Base-by-base conservation (phyloP, 1,284 basidiomycete genomes). In the Dichomitus squalens region DNA sequence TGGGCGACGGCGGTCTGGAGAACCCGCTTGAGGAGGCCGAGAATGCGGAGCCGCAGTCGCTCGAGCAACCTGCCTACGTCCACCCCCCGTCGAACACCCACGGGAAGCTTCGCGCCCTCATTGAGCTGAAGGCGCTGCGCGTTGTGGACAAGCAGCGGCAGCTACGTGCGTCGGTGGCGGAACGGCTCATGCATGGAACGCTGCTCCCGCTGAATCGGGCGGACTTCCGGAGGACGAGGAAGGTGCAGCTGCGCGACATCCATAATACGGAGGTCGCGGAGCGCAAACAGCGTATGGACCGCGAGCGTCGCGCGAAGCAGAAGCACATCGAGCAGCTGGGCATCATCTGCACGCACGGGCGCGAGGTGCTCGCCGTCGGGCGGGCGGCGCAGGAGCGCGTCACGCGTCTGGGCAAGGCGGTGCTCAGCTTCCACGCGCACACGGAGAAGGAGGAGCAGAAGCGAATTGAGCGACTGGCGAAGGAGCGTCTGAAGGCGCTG, bases 401-500 rank as follows among this genome's bases (percentile, higher is more conserved):
- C 64, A 76, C 83, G 47, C 88, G 92, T 59, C 88, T 97, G 21
- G 92, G 94, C 62, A 90, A 91, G 65, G 85, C 95, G 6, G 94
- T 99, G 23, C 79, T 91, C 48, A 87, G 84, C 53, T 92, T 98
- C 77, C 96, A 98, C 75, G 79, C 81, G 25, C 84, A 87, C 57
- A 97, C 96, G 0, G 96, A 99, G 80, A 96, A 96, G 80, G 96
- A 99, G 78, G 98, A 99, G 81, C 95, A 98, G 80, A 95, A 97
- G 76, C 85, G 96, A 35, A 92, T 99, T 65, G 97, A 99, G 76
- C 83, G 95, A 59, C 87, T 99, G 50, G 92, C 93, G 49, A 99
- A 98, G 79, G 97, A 99, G 74, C 95, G 96, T 93, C 81, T 99
- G 66, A 96, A 95, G 78, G 97, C 97, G 20, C 86, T 99, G 64